A percentile compares a stretch with the other conserved stretches of the same genome.
phyloP scores from a whole-genome alignment of 108 stramenopile genomes.

The Nitzschia inconspicua region DNA sequence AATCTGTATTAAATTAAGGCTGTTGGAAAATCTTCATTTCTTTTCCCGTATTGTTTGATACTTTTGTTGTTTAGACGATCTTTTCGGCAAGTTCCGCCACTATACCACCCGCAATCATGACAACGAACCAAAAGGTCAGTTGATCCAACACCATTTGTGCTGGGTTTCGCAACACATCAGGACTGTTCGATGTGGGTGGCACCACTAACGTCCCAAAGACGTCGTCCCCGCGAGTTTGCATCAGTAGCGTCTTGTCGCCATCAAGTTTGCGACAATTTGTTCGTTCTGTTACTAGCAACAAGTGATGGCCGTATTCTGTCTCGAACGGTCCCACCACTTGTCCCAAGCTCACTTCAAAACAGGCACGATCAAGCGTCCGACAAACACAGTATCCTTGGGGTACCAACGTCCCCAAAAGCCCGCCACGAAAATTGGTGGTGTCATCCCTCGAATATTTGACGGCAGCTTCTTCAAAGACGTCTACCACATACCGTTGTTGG shows the following conservation, averaged over 20 bases:
- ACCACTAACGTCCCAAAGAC: constrained; percentile 21
- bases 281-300: constrained; percentile 56
- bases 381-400: constrained; percentile 62
- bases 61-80: constrained; percentile 14
- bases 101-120: constrained; percentile 36
- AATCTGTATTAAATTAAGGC: too few relatives aligned
- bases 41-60: too few relatives aligned
- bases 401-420: constrained; percentile 45
- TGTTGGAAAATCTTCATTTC: too few relatives aligned
- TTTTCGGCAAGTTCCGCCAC: constrained; percentile 46
- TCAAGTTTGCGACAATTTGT: constrained; percentile 71
- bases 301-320: constrained; percentile 53
- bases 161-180: too few relatives aligned
- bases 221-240: constrained; percentile 18
- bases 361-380: constrained; percentile 40
- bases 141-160: constrained; percentile 33
- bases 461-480: constrained; percentile 54
- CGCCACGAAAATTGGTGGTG: constrained; percentile 48
- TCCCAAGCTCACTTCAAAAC: constrained; percentile 47
- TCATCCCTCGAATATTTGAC: constrained; percentile 48
- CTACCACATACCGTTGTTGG: constrained; percentile 40
- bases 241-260: constrained; percentile 41
- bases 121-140: constrained; percentile 41
- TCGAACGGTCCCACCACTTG: constrained; percentile 53
- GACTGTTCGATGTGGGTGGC: constrained; percentile 7